Evolutionary conservation across 305 asterid genomes (phyloP), one percentile per base, ranked within the genome.

Genomic region (Caryopteris hybrid): DNA sequence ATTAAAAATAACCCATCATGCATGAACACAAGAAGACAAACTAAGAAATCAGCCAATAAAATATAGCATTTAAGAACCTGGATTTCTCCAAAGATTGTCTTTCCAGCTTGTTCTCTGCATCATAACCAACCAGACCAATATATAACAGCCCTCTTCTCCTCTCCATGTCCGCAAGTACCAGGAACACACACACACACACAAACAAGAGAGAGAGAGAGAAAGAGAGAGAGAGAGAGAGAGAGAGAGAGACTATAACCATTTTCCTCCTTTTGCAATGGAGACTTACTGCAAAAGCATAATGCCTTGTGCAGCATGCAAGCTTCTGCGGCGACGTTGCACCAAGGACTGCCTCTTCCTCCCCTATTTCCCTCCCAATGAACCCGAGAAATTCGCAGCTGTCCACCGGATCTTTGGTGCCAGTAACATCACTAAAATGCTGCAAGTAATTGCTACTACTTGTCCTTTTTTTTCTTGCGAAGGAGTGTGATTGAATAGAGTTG

Each of bases 261-360:
- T 5, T 17, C 47, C 22, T 39, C 39, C 21, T 22, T 21, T 47
- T 41, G 22, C 29, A 42, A 82, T 77, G 87, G 76, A 64, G 51
- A 39, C 70, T 5, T 17, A 21, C 20, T 51, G 45, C 68, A 79
- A 71, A 29, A 79, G 23, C 38, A 59, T 57, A 18, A 82, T 70
- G 87, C 81, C 85, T 33, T 82, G 81, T 27, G 78, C 87, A 59
- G 87, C 82, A 68, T 82, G 83, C 71, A 79, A 77, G 75, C 61
- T 76, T 6, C 83, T 82, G 25, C 84, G 81, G 6, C 72, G 78
- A 2, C 62, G 83, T 2, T 82, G 84, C 83, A 79, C 81, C 67
- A 9, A 69, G 0, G 64, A 69, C 59, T 79, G 87, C 79, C 66
- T 82, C 46, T 74, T 77, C 69, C 66, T 66, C 63, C 84, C 87